A percentile compares a stretch with the other conserved stretches of the same genome.
These are phyloP conservation scores for Aureobasidium sp. DNA, from an alignment of 2,329 filamentous ascomycete species.

Conservation along the genomic window DNA sequence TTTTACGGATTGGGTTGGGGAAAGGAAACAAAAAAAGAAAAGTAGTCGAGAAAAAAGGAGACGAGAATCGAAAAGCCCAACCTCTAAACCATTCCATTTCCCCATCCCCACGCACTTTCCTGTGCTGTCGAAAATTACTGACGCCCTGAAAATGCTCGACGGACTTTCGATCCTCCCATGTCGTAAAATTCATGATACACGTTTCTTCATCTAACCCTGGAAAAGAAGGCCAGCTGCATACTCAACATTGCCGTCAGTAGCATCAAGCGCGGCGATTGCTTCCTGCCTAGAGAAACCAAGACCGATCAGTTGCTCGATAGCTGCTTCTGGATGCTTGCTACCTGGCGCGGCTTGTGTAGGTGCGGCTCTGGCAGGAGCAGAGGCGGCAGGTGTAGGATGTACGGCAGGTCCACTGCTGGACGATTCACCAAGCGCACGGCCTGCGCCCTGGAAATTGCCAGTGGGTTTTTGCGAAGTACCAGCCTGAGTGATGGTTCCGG, in stretches of 20 bases:
- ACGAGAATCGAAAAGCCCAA: neutral
- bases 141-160: constrained; percentile 7
- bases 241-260: constrained; percentile 79
- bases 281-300: constrained; percentile 71
- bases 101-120: neutral
- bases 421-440: constrained; percentile 26
- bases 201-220: constrained; percentile 19
- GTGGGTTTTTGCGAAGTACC: constrained; percentile 24
- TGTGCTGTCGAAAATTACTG: neutral
- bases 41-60: neutral
- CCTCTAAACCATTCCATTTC: neutral
- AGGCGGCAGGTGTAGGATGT: constrained; percentile 18
- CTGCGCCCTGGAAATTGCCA: constrained; percentile 27
- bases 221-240: constrained; percentile 78
- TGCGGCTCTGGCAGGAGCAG: constrained; percentile 12
- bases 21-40: neutral
- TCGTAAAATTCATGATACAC: constrained; percentile 1
- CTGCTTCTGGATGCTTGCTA: constrained; percentile 50
- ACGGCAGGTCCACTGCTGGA: constrained; percentile 11
- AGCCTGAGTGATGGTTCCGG: constrained; percentile 64
- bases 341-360: constrained; percentile 20
- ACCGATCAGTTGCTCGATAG: constrained; percentile 67
- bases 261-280: constrained; percentile 73
- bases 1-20: neutral
- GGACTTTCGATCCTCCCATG: neutral